Base-by-base conservation (phyloP, 139 green algal species). In the Picochlorum sp. region DNA sequence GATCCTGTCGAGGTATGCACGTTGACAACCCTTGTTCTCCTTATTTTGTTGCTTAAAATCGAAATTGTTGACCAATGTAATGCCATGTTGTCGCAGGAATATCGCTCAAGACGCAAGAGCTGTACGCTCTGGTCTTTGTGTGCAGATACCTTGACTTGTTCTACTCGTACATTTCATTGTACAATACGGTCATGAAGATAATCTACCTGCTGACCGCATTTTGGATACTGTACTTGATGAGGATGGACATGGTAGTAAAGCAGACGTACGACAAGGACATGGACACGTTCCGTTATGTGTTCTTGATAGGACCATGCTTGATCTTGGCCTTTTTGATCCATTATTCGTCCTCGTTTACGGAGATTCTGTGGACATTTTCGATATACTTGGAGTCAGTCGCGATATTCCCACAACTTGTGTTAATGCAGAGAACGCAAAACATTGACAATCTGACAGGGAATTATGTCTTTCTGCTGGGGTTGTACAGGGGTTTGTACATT, bases 371-470 rank as follows among this genome's bases (percentile, higher is more conserved):
- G 94, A 96, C 91, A 1, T 98, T 98, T 69, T 97, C 88, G 14
- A 97, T 99, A 63, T 98, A 97, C 70, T 75, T 99, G 44, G 94
- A 99, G 71, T 88, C 94, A 7, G 91, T 98, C 45, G 94, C 94
- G 23, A 99, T 99, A 66, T 72, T 99, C 55, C 94, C 94, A 8
- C 94, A 99, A 83, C 83, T 99, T 37, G 91, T 95, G n/a, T 75
- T 99, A 60, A 84, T 99, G 69, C 91, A 98, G 79, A 83, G 94
- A 15, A 98, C 94, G 4, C 85, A 94, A 60, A 99, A 99, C 76
- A 94, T 98, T 49, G 94, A 99, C 80, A 99, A 97, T 73, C 75
- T 99, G 2, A 99, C 94, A 3, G 92, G 91, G 5, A 96, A 98
- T 78, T 99, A 99, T 62, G 79, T 99, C 4, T 95, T 96, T 55